Percentiles rank a stretch among this genome's conserved stretches.
These are phyloP conservation scores for Leptosphaerulina australis DNA, from an alignment of 2,329 filamentous ascomycete species.

Conservation along the genomic window DNA sequence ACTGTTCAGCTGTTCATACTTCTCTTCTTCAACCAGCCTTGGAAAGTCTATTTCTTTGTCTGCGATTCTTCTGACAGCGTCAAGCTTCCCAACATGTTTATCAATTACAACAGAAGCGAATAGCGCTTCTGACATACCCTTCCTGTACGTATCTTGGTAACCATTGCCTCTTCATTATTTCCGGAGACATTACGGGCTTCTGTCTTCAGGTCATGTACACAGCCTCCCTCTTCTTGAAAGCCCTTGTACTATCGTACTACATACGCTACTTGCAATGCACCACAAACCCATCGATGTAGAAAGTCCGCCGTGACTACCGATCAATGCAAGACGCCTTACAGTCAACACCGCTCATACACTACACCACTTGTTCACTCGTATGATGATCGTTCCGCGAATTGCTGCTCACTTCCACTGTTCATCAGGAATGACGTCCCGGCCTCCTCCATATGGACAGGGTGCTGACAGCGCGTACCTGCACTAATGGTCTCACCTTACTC, in stretches of 20 bases:
- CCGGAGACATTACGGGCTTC: background rate
- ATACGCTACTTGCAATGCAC: slow-evolving; percentile 3
- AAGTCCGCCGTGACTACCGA: slow-evolving; percentile 10
- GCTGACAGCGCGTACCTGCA: slow-evolving; percentile 20
- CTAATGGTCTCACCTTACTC: slow-evolving; percentile 17
- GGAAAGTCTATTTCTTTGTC: background rate
- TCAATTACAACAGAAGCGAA: slow-evolving; percentile 20
- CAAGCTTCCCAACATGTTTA: slow-evolving; percentile 8
- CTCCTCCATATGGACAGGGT: slow-evolving; percentile 9
- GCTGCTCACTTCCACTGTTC: slow-evolving; percentile 1
- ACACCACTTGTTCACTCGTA: background rate
- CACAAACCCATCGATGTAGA: slow-evolving; percentile 4
- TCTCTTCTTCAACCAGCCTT: slow-evolving; percentile 6
- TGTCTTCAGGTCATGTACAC: slow-evolving; percentile 1
- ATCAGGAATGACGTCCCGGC: slow-evolving; percentile 19
- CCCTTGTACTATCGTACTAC: background rate
- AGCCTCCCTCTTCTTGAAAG: background rate
- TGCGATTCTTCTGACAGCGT: slow-evolving; percentile 13
- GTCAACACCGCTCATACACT: background rate
- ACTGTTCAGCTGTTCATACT: slow-evolving; percentile 1
- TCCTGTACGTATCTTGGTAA: slow-evolving; percentile 43
- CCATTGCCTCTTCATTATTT: background rate
- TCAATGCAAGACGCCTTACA: slow-evolving; percentile 18
- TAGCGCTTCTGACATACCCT: slow-evolving; percentile 41
- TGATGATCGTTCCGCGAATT: slow-evolving; percentile 2